phyloP scores from a whole-genome alignment of 192 early-diverging fungal genomes.

The Entophlyctis luteolus region DNA sequence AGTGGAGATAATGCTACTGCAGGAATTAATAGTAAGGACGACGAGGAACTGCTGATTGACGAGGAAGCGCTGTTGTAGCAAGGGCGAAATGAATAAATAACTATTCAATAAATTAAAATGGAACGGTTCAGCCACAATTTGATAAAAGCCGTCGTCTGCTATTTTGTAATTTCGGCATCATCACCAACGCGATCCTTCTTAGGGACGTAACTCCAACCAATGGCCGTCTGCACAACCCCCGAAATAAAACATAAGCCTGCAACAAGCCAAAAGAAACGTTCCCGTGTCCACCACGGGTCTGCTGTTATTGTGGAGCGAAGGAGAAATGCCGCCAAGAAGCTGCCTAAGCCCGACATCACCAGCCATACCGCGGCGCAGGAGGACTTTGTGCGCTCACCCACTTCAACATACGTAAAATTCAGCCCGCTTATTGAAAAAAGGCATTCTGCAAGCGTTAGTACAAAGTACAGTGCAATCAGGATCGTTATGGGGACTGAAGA shows the following conservation, averaged over 20 bases:
- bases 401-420: slow-evolving; percentile 60
- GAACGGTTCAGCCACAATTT: no score
- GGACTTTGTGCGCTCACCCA: slow-evolving; percentile 56
- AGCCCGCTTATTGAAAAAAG: slow-evolving; percentile 57
- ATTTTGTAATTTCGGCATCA: no score
- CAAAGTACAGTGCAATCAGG: slow-evolving; percentile 35
- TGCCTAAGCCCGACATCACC: slow-evolving; percentile 43
- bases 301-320: neutral
- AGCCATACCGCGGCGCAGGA: slow-evolving; percentile 56
- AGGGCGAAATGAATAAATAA: no score
- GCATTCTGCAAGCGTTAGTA: slow-evolving; percentile 57
- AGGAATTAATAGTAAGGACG: no score
- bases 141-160: no score
- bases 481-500: neutral
- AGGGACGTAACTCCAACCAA: neutral
- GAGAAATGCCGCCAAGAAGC: slow-evolving; percentile 29
- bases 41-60: neutral
- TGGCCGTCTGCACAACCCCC: slow-evolving; percentile 32
- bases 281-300: neutral
- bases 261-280: slow-evolving; percentile 26
- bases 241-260: slow-evolving; percentile 35
- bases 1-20: no score
- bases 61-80: neutral
- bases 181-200: no score
- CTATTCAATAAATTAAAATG: no score